Evolutionary conservation across 176 grass and related monocot genomes (phyloP).

Genomic region (Triticum aestivum): DNA sequence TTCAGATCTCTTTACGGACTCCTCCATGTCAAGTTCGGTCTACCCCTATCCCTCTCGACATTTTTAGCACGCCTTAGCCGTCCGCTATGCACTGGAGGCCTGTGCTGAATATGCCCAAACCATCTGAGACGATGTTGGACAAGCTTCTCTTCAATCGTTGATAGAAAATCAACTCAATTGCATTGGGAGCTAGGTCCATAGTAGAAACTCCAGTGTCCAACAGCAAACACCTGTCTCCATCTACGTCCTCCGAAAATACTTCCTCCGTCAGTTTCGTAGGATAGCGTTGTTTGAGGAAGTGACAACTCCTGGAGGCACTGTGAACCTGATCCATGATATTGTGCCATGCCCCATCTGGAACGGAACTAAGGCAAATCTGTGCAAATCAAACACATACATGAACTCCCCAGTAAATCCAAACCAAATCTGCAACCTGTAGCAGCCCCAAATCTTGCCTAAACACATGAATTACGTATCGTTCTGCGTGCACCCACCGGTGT

Average conservation of each 20-base stretch:
- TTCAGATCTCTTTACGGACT: too few relatives aligned
- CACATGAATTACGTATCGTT: too few relatives aligned
- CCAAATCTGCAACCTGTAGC: too few relatives aligned
- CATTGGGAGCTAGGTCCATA: background rate
- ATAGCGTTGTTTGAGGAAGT: background rate
- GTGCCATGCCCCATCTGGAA: background rate
- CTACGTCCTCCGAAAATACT: background rate
- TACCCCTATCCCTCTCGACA: too few relatives aligned
- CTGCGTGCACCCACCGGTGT: too few relatives aligned
- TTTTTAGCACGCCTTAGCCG: too few relatives aligned
- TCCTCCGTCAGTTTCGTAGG: background rate
- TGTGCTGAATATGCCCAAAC: too few relatives aligned
- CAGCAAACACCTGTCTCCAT: background rate
- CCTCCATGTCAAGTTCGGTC: too few relatives aligned
- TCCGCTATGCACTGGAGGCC: too few relatives aligned
- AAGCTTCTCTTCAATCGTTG: too few relatives aligned
- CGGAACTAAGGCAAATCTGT: background rate
- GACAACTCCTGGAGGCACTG: background rate
- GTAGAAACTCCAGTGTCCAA: background rate
- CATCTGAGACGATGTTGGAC: too few relatives aligned
- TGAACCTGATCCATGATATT: background rate
- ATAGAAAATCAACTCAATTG: background rate
- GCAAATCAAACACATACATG: background rate
- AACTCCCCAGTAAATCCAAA: background rate
- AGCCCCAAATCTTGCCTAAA: too few relatives aligned